Base-by-base conservation (phyloP, 331 rosid genomes). In the Arachis monticola region DNA sequence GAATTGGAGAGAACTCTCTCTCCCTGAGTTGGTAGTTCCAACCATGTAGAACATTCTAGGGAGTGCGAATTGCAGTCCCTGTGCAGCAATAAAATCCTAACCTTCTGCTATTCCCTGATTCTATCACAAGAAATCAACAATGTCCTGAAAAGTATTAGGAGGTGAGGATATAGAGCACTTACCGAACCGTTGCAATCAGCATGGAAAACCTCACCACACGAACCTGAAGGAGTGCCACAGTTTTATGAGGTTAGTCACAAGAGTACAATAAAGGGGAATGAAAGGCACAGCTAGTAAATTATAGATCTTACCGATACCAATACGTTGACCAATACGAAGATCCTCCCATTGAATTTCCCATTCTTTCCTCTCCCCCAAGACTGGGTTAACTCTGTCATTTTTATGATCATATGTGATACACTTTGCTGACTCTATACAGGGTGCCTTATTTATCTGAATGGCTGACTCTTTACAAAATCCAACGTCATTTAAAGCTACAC, bases 261-360 rank as follows among this genome's bases (percentile, higher is more conserved):
- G 30, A 53, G 59, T 1, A n/a, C 9, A 53, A 53, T 68, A 62
- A 44, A 75, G 61, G 44, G 69, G 73, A 69, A 79, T 38, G 58
- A 12, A 76, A 53, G 59, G 7, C 8, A 53, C 27, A 53, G 17
- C 59, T n/a, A n/a, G 31, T 53, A 53, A 13, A 13, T 53, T 53
- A 53, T 53, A 53, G 27, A 13, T 53, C 97, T 92, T 85, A 95
- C 99, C 99, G 67, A 95, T 95, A 76, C 99, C 99, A 74, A 95
- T 95, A 30, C 99, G 99, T 82, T 88, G 96, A 47, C 98, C 99
- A 76, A 95, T 85, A 59, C 81, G 84, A 81, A 95, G 97, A 87
- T 95, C 97, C 87, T 92, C 97, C 99, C 99, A 95, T 70, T 84
- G 87, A 72, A 95, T 80, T 89, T 95, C 99, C 96, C 96, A 95